Evolutionary conservation across 345 rosid genomes (phyloP).

Genomic region (Citrus hindsii): DNA sequence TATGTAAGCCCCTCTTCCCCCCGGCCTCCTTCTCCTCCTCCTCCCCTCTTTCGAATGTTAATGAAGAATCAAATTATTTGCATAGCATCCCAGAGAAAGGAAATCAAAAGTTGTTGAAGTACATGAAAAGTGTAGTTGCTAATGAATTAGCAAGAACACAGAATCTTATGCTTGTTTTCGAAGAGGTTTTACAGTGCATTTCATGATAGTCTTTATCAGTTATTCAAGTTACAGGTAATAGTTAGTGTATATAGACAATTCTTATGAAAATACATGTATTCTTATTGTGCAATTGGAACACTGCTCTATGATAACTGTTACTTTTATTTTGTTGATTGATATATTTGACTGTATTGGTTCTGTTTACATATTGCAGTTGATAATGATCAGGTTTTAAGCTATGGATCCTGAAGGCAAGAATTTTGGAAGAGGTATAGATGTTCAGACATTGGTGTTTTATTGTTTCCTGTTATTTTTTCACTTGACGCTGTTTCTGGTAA

Average conservation of each 20-base stretch:
- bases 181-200: not conserved
- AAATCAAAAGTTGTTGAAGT: not conserved
- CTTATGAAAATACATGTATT: not conserved
- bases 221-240: not conserved
- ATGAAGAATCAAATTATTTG: not conserved
- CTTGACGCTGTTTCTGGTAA: not conserved
- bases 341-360: not conserved
- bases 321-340: not conserved
- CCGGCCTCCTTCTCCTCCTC: too few species aligned
- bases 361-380: slow-evolving; percentile 32
- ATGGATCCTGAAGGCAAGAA: slow-evolving; percentile 72
- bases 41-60: not conserved
- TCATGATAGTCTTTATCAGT: not conserved
- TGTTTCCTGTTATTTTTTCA: not conserved
- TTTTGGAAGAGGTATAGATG: slow-evolving; percentile 57
- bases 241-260: not conserved
- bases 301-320: not conserved
- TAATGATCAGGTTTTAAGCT: slow-evolving; percentile 31
- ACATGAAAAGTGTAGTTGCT: not conserved
- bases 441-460: not conserved
- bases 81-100: not conserved
- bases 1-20: not conserved
- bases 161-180: not conserved
- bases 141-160: not conserved
- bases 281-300: not conserved